Conservation (phyloP, 2,329 filamentous ascomycete species). For the Magnaporthales sp. region DNA sequence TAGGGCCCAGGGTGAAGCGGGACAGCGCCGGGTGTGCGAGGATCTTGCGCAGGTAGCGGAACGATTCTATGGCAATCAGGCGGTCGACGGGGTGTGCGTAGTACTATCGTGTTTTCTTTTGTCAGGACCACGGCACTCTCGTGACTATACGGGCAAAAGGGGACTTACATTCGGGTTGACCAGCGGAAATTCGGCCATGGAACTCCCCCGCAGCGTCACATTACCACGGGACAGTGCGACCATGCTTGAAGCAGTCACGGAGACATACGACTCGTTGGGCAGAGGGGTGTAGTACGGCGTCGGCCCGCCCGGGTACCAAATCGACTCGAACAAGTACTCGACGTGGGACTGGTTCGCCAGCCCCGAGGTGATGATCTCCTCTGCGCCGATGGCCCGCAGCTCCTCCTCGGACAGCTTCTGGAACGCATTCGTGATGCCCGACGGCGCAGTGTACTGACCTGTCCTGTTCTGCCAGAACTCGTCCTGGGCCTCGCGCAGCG, state of each 20-base stretch:
- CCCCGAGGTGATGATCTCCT: constrained; percentile 13
- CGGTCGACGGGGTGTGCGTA: constrained; percentile 19
- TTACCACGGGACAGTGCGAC: constrained; percentile 15
- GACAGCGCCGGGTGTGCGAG: constrained; percentile 16
- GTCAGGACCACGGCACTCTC: too few relatives aligned
- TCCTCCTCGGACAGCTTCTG: constrained; percentile 6
- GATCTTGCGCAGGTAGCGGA: constrained; percentile 22
- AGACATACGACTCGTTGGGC: constrained; percentile 17
- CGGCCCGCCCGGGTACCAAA: constrained; percentile 19
- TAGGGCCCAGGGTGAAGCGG: constrained; percentile 14
- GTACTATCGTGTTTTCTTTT: constrained; percentile 12
- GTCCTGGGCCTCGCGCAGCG: constrained; percentile 13
- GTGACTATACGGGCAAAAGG: too few relatives aligned
- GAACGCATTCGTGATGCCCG: constrained; percentile 6
- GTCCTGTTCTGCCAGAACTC: constrained; percentile 10
- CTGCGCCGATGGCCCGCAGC: constrained; percentile 3
- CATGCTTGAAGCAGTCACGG: constrained; percentile 15
- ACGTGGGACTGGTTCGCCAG: constrained; percentile 18
- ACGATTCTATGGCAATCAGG: constrained; percentile 21
- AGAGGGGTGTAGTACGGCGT: constrained; percentile 17
- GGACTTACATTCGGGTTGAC: constrained; percentile 16
- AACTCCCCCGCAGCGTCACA: constrained; percentile 12
- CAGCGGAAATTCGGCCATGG: constrained; percentile 14
- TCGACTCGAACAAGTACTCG: constrained; percentile 18
- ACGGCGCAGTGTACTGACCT: constrained; percentile 3